phyloP scores from a whole-genome alignment of 2,329 filamentous ascomycete species.

The Colletotrichum sp. region DNA sequence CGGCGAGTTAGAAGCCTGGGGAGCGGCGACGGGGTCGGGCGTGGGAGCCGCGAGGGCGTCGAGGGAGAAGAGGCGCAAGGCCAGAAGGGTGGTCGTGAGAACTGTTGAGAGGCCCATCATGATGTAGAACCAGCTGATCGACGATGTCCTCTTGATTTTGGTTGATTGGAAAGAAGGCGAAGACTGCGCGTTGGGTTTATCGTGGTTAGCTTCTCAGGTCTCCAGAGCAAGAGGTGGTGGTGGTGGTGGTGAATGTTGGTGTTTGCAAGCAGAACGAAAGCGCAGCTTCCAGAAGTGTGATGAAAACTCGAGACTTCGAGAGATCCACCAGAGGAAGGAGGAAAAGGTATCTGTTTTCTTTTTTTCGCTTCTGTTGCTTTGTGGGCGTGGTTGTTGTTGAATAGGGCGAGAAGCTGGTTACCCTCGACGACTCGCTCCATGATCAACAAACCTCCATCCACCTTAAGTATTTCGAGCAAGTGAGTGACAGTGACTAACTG shows the following conservation, averaged over 20 bases:
- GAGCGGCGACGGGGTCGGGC: constrained; percentile 10
- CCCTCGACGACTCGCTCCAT: neutral
- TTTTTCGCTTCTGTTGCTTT: neutral
- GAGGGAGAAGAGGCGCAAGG: constrained; percentile 44
- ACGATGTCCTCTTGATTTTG: constrained; percentile 20
- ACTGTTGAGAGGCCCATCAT: constrained; percentile 50
- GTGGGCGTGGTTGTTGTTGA: neutral
- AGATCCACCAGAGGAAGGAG: neutral
- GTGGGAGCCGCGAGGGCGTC: constrained; percentile 36
- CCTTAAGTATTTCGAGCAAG: neutral
- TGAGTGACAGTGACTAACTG: constrained; percentile 16
- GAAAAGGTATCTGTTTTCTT: neutral
- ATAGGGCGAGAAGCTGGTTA: neutral
- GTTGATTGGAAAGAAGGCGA: neutral
- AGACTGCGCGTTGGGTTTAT: neutral
- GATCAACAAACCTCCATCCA: neutral
- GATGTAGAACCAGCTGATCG: constrained; percentile 37
- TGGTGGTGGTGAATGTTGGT: neutral
- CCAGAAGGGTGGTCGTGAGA: constrained; percentile 46
- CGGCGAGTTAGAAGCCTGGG: constrained; percentile 18
- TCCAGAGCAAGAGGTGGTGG: neutral
- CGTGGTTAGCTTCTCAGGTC: neutral
- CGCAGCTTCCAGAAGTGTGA: neutral
- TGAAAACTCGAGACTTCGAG: constrained; percentile 11
- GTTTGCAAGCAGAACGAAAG: neutral